Evolutionary conservation across 192 early-diverging fungal species (phyloP).

Genomic region (Rhizophlyctis rosea): DNA sequence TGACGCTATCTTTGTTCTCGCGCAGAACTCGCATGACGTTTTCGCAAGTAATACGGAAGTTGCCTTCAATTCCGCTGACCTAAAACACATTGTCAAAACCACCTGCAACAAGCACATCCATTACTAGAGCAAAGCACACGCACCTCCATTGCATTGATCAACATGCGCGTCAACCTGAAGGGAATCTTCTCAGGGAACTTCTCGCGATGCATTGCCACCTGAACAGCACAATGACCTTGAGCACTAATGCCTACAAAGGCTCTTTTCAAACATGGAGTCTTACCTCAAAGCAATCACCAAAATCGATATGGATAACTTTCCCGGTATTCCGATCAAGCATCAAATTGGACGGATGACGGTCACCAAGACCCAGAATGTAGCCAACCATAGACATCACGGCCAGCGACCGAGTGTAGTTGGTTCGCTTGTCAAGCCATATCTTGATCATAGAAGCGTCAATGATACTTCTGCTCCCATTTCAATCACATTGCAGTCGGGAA

Average conservation of each 20-base stretch:
- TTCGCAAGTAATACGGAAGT: constrained; percentile 92
- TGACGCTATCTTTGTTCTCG: constrained; percentile 92
- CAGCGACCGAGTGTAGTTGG: constrained; percentile 91
- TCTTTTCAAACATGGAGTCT: too few species aligned
- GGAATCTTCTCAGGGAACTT: constrained; percentile 97
- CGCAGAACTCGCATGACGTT: constrained; percentile 93
- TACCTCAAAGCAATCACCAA: constrained; percentile 96
- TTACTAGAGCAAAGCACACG: constrained; percentile 40
- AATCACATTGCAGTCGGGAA: constrained; percentile 1
- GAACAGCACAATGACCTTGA: constrained; percentile 10
- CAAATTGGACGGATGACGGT: constrained; percentile 94
- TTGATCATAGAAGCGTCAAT: constrained; percentile 1
- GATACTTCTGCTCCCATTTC: not conserved
- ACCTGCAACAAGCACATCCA: constrained; percentile 88
- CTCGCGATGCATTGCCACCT: constrained; percentile 92
- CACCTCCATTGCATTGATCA: constrained; percentile 97
- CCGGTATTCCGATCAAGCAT: constrained; percentile 86
- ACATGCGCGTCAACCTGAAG: constrained; percentile 98
- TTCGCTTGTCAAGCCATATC: constrained; percentile 90
- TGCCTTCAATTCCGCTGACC: constrained; percentile 90
- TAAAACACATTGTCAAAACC: constrained; percentile 6
- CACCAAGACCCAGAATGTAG: constrained; percentile 95
- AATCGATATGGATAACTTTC: constrained; percentile 96
- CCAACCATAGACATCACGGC: constrained; percentile 99
- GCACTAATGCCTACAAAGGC: too few species aligned